Evolutionary conservation across 176 grass and related monocot genomes (phyloP), one percentile per base, ranked within the genome.

Genomic region (Typha latifolia): DNA sequence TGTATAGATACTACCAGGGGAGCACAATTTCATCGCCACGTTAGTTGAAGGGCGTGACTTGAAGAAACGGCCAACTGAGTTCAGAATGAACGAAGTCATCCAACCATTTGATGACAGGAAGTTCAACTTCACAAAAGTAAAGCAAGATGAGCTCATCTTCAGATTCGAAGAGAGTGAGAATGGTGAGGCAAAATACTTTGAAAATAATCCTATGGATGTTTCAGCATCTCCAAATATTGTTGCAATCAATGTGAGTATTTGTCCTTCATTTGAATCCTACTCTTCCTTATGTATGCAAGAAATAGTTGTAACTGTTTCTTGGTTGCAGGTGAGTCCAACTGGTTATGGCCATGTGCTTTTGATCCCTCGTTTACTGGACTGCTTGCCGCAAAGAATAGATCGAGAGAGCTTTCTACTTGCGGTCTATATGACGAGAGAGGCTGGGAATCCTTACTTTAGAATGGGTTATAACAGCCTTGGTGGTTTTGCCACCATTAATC

Each of bases 1-100:
- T 52, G 26, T 21, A 31, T 19, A 89, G 93, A 72, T 86, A 64
- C 71, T 97, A 71, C 66, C 75, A 77, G 93, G 82, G 76, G 68
- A 84, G 27, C 63, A 80, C 69, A 70, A 70, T 75, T 89, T 96
- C 82, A 78, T 96, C 5, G 72, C 65, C 1, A 81, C 69, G 3
- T 51, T 97, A 70, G 71, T 97, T 48, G 85, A 96, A 79, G 93
- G 93, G 0, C 83, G 93, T 66, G 93, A 91, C 74, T 78, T 91
- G 50, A 91, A 84, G 80, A 96, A 96, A 70, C 76, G 88, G 1
- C 88, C 85, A 4, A 97, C 93, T 32, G 88, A 91, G 68, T 97
- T 97, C 51, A 78, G 69, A 80, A 84, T 91, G 9, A 80, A 89
- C 49, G 77, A 89, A 47, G 88, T 86, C 32, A 59, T 86, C 49